These are phyloP conservation scores for Cyclostephanos invisitatus DNA, from an alignment of 108 stramenopile genomes.

Conservation along the genomic window DNA sequence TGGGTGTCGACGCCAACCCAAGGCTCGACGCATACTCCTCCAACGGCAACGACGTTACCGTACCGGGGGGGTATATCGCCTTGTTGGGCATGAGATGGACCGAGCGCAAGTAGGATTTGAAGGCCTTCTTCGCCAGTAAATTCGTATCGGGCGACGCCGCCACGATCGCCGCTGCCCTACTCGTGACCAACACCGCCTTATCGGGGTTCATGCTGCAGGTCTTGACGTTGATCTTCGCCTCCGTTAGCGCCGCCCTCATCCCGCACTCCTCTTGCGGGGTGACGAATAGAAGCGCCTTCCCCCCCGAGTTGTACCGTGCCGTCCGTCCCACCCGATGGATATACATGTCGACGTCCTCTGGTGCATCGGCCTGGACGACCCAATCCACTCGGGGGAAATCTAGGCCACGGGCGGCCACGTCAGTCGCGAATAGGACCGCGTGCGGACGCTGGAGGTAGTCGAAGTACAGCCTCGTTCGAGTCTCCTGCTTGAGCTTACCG, in stretches of 20 bases:
- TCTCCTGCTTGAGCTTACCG: constrained; percentile 95
- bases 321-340: constrained; percentile 97
- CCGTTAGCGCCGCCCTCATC: constrained; percentile 50
- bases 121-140: constrained; percentile 88
- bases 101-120: constrained; percentile 88
- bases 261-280: constrained; percentile 84
- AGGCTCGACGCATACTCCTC: constrained; percentile 87
- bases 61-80: constrained; percentile 60
- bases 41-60: constrained; percentile 62
- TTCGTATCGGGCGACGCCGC: constrained; percentile 76
- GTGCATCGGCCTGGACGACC: constrained; percentile 98
- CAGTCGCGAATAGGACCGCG: constrained; percentile 96
- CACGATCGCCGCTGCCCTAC: constrained; percentile 84
- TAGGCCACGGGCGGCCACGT: constrained; percentile 95
- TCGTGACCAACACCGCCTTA: constrained; percentile 86
- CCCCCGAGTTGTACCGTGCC: constrained; percentile 84
- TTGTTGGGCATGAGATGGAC: constrained; percentile 90
- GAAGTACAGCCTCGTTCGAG: constrained; percentile 94
- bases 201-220: constrained; percentile 91
- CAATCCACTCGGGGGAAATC: constrained; percentile 98
- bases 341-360: constrained; percentile 93
- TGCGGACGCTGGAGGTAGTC: constrained; percentile 88
- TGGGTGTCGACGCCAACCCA: constrained; percentile 89
- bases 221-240: constrained; percentile 84
- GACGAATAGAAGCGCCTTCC: constrained; percentile 88